These are phyloP conservation scores for Salix purpurea DNA, from an alignment of 345 rosid species.

Conservation along the genomic window DNA sequence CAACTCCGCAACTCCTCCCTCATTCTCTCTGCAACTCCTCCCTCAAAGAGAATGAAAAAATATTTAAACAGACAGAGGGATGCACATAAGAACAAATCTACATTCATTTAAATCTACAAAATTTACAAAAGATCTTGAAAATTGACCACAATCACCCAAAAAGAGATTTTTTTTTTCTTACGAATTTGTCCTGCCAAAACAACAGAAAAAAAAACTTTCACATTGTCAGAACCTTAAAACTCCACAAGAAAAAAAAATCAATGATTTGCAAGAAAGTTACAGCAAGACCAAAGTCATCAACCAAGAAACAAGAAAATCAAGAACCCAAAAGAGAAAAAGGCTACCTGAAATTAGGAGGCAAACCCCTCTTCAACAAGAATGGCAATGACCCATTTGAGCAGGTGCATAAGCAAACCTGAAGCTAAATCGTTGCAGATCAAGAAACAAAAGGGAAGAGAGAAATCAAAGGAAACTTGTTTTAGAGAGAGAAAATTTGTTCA, in stretches of 20 bases:
- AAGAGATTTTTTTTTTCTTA: not conserved
- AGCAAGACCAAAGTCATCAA: not conserved
- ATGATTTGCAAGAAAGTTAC: not conserved
- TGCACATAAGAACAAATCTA: slow-evolving; percentile 6
- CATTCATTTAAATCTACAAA: slow-evolving; percentile 5
- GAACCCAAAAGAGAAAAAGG: not conserved
- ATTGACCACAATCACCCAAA: not conserved
- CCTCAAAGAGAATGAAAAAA: too few species aligned
- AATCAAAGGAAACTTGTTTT: too few species aligned
- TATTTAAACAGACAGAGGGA: not conserved
- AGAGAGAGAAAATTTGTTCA: too few species aligned
- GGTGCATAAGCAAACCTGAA: too few species aligned
- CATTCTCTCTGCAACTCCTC: too few species aligned
- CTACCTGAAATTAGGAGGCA: slow-evolving; percentile 26
- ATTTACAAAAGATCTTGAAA: slow-evolving; percentile 5
- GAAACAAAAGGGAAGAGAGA: too few species aligned
- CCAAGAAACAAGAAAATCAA: not conserved
- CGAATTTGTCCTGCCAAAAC: slow-evolving; percentile 14
- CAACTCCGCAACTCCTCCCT: too few species aligned
- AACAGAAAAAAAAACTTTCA: not conserved
- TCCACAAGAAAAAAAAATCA: not conserved
- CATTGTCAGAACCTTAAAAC: not conserved
- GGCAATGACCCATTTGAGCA: slow-evolving; percentile 25
- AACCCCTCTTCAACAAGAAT: slow-evolving; percentile 10
- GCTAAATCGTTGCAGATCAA: too few species aligned